phyloP scores from a whole-genome alignment of 345 rosid species.

The Litchi chinensis region DNA sequence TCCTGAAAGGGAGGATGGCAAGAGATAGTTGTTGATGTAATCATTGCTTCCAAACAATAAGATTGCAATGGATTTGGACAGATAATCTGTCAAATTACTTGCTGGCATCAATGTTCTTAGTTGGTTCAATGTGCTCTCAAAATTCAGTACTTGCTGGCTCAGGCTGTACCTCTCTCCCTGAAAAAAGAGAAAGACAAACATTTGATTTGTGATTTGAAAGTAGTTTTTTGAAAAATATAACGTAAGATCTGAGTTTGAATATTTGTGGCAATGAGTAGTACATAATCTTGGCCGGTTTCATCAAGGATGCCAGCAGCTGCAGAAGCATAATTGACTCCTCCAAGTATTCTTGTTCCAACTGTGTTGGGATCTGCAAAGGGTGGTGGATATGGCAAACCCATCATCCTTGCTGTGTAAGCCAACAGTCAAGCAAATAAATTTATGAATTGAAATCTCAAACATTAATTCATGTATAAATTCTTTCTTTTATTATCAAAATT shows the following conservation, averaged over 20 bases:
- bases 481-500: no score
- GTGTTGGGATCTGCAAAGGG: constrained; percentile 71
- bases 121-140: constrained; percentile 61
- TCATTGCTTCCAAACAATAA: constrained; percentile 86
- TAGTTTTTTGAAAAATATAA: no score
- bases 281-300: constrained; percentile 72
- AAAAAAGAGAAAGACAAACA: background rate
- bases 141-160: constrained; percentile 68
- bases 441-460: background rate
- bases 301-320: constrained; percentile 95
- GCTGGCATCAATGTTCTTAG: constrained; percentile 52
- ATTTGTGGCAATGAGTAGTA: constrained; percentile 24
- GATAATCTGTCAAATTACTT: constrained; percentile 44
- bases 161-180: constrained; percentile 68
- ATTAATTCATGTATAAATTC: no score
- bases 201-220: no score
- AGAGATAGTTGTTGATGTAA: constrained; percentile 90
- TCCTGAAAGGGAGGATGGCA: constrained; percentile 67
- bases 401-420: constrained; percentile 48
- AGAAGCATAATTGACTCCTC: constrained; percentile 85
- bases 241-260: background rate
- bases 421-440: background rate
- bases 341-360: constrained; percentile 51
- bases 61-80: constrained; percentile 53
- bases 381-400: constrained; percentile 65